phyloP scores from a whole-genome alignment of 1,284 basidiomycete genomes.

The Heterobasidion occidentale region DNA sequence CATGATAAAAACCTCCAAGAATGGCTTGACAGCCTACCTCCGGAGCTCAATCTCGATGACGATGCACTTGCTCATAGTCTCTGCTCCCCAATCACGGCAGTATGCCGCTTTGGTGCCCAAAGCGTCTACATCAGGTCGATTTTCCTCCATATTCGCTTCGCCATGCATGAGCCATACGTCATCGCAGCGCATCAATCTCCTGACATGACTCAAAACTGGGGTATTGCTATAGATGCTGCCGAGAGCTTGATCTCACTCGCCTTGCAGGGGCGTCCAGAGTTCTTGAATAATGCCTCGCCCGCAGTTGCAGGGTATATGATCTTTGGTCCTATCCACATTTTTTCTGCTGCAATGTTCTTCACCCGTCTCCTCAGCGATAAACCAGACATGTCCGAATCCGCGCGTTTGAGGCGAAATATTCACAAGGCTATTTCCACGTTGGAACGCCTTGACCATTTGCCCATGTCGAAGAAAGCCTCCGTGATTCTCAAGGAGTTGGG shows the following conservation, averaged over 20 bases:
- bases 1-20: constrained; percentile 59
- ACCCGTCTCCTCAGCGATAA: background rate
- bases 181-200: constrained; percentile 20
- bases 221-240: constrained; percentile 64
- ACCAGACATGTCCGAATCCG: background rate
- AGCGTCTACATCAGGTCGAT: constrained; percentile 70
- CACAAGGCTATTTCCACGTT: background rate
- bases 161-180: constrained; percentile 71
- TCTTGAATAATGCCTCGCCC: constrained; percentile 39
- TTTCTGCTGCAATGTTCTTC: background rate
- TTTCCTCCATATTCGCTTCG: constrained; percentile 75
- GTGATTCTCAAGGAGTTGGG: no score
- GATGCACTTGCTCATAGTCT: constrained; percentile 63
- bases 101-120: constrained; percentile 63
- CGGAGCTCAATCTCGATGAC: constrained; percentile 68
- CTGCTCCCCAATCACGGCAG: constrained; percentile 45
- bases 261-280: constrained; percentile 50
- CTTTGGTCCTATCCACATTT: constrained; percentile 44
- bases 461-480: no score
- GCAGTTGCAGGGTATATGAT: constrained; percentile 32
- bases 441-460: background rate
- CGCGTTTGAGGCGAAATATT: background rate
- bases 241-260: constrained; percentile 69
- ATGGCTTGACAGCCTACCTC: constrained; percentile 68
- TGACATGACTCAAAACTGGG: constrained; percentile 50